These are phyloP conservation scores for Posidonia oceanica DNA, from an alignment of 116 monocot genomes.

Conservation along the genomic window DNA sequence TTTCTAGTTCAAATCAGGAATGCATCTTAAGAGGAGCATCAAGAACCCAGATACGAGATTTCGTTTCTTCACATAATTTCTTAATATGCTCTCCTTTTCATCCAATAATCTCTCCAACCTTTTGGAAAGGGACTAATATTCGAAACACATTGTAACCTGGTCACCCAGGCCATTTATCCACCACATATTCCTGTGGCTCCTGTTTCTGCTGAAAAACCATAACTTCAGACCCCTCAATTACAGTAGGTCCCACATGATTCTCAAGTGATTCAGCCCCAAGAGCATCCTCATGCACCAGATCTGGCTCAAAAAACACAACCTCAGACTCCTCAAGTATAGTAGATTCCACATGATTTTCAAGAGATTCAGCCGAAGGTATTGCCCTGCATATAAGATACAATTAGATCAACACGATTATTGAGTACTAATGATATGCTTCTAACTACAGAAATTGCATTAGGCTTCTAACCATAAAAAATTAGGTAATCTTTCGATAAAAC, in stretches of 20 bases:
- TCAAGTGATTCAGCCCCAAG: slow-evolving; percentile 57
- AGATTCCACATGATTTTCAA: neutral
- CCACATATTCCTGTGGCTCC: too few relatives aligned
- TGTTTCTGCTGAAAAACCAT: too few relatives aligned
- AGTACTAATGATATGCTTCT: too few relatives aligned
- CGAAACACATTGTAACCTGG: slow-evolving; percentile 74
- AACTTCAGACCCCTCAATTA: too few relatives aligned
- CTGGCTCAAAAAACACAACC: neutral
- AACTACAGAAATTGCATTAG: too few relatives aligned
- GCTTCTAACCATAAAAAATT: too few relatives aligned
- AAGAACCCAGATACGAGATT: slow-evolving; percentile 65
- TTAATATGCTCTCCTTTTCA: slow-evolving; percentile 67
- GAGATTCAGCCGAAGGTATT: neutral
- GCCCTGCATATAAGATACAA: too few relatives aligned
- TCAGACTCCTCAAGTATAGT: neutral
- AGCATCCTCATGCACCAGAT: neutral
- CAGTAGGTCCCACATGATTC: too few relatives aligned
- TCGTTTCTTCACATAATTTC: slow-evolving; percentile 72
- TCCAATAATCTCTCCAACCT: slow-evolving; percentile 66
- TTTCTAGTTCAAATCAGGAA: too few relatives aligned
- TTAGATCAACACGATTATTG: too few relatives aligned
- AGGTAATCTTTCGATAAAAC: too few relatives aligned
- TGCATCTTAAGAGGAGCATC: slow-evolving; percentile 59
- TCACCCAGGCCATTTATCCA: too few relatives aligned
- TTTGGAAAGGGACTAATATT: slow-evolving; percentile 51